These are phyloP conservation scores for Ogataea populi-albae DNA, from an alignment of 805 yeast species.

Conservation along the genomic window DNA sequence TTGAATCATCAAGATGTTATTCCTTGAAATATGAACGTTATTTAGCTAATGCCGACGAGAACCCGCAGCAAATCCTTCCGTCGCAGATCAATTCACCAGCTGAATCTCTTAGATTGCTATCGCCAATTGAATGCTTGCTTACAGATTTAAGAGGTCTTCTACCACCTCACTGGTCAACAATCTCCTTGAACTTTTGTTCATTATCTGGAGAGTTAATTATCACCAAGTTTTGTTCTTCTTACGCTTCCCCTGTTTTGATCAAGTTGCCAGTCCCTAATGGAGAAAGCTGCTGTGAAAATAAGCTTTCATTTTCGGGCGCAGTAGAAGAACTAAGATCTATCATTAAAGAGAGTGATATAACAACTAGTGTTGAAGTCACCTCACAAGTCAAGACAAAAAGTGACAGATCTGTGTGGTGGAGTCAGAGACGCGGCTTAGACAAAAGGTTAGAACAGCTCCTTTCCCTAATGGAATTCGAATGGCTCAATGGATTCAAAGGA, in stretches of 20 bases:
- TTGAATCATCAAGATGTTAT: constrained; percentile 26
- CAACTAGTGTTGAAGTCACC: constrained; percentile 56
- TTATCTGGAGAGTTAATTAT: constrained; percentile 57
- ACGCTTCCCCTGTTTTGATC: constrained; percentile 34
- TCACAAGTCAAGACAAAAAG: constrained; percentile 51
- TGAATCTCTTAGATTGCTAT: too few relatives aligned
- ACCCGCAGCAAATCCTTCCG: constrained; percentile 19
- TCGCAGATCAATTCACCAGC: constrained; percentile 10
- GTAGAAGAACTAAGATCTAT: constrained; percentile 46
- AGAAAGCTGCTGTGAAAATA: constrained; percentile 44
- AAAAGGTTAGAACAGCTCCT: constrained; percentile 50
- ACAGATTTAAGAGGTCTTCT: too few relatives aligned
- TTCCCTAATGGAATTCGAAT: constrained; percentile 52
- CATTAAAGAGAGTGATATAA: constrained; percentile 56
- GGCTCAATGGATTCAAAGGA: constrained; percentile 79
- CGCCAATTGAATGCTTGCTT: too few relatives aligned
- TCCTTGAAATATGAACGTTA: constrained; percentile 27
- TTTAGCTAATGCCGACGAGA: constrained; percentile 19
- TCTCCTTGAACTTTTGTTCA: constrained; percentile 60
- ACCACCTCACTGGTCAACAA: constrained; percentile 55
- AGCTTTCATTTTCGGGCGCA: constrained; percentile 45
- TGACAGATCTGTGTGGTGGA: constrained; percentile 79
- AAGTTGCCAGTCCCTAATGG: constrained; percentile 65
- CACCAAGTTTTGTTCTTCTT: constrained; percentile 9
- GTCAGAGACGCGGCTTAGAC: constrained; percentile 60